phyloP scores from a whole-genome alignment of 352 stramenopile genomes.

The Stephanocyclus meneghinianus region DNA sequence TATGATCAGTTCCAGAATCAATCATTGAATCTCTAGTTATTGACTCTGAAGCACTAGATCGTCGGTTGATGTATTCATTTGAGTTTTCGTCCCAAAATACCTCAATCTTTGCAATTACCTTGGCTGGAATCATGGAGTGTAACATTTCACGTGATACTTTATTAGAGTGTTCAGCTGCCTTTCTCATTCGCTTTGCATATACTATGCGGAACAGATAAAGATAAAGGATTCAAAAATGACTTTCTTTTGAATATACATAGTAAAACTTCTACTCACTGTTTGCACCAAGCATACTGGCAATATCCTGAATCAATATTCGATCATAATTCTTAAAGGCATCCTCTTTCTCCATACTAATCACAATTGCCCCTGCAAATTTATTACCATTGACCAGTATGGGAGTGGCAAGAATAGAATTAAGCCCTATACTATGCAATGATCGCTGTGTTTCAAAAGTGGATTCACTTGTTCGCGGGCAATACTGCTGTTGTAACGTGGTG shows the following conservation, averaged over 20 bases:
- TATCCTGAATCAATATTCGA: constrained; percentile 30
- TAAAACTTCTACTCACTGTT: not conserved
- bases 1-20: not conserved
- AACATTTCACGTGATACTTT: constrained; percentile 34
- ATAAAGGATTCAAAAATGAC: too few relatives aligned
- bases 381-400: constrained; percentile 32
- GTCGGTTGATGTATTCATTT: constrained; percentile 12
- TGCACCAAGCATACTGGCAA: constrained; percentile 34
- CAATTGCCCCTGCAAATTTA: constrained; percentile 29
- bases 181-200: constrained; percentile 33
- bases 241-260: too few relatives aligned
- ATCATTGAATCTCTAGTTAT: not conserved
- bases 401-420: constrained; percentile 23
- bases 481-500: constrained; percentile 23
- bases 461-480: constrained; percentile 26
- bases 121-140: constrained; percentile 36
- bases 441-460: constrained; percentile 13
- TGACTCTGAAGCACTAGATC: not conserved
- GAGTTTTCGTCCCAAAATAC: constrained; percentile 37
- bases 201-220: not conserved
- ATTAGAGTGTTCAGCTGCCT: constrained; percentile 24
- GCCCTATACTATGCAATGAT: constrained; percentile 19
- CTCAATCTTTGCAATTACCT: constrained; percentile 42
- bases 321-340: constrained; percentile 34
- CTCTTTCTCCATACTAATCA: constrained; percentile 19